A percentile compares a stretch with the other conserved stretches of the same genome.
Conservation (phyloP, 495 filamentous ascomycete genomes). For the Daldinia vernicosa region DNA sequence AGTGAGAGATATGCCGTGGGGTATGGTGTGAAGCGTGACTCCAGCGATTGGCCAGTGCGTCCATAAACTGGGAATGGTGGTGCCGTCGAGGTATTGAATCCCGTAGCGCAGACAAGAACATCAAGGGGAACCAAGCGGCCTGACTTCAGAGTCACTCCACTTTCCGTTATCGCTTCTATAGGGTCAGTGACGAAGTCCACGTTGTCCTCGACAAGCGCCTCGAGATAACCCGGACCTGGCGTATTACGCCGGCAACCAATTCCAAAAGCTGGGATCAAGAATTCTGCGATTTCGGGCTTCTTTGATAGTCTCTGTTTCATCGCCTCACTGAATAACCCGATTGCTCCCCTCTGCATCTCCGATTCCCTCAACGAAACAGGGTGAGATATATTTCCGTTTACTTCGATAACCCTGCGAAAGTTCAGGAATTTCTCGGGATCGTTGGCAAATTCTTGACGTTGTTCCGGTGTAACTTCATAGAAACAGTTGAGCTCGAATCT, state of each 20-base stretch:
- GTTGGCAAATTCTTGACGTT: constrained; percentile 44
- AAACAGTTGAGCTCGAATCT: not conserved
- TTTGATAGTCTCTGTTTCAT: constrained; percentile 49
- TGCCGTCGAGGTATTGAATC: constrained; percentile 66
- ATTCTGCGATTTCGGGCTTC: constrained; percentile 50
- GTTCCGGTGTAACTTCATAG: constrained; percentile 47
- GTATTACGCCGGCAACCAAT: constrained; percentile 77
- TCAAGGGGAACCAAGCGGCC: constrained; percentile 58
- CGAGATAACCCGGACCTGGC: constrained; percentile 75
- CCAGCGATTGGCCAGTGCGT: constrained; percentile 58
- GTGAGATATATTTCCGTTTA: constrained; percentile 50
- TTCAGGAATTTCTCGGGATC: constrained; percentile 47
- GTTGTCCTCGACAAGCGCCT: constrained; percentile 69
- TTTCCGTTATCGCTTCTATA: constrained; percentile 63
- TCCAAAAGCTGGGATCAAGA: constrained; percentile 66
- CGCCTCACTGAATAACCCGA: constrained; percentile 36
- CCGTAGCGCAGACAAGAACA: constrained; percentile 72
- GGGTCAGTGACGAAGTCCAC: constrained; percentile 65
- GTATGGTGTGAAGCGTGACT: constrained; percentile 58
- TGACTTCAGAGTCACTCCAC: constrained; percentile 59
- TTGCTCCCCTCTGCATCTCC: constrained; percentile 42
- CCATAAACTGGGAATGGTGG: constrained; percentile 69
- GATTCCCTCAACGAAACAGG: constrained; percentile 48
- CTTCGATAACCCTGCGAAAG: constrained; percentile 55
- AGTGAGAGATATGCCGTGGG: constrained; percentile 72